phyloP scores from a whole-genome alignment of 176 grass and related monocot species.

The Phyllostachys edulis region DNA sequence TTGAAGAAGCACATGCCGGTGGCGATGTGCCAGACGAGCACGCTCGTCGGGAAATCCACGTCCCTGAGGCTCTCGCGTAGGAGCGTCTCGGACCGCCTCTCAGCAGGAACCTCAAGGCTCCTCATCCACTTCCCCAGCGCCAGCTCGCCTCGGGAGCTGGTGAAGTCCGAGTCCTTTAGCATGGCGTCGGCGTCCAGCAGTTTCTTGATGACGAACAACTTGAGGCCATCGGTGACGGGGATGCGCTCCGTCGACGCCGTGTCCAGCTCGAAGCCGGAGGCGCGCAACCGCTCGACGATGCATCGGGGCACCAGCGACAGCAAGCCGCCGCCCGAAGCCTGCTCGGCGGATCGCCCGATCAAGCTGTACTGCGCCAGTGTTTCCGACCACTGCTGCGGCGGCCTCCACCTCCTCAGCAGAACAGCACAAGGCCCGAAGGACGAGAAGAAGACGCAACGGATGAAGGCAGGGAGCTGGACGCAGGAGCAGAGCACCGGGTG shows the following conservation, averaged over 20 bases:
- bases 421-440: neutral
- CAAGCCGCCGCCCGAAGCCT: neutral
- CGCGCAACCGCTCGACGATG: neutral
- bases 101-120: neutral
- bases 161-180: conserved; percentile 6
- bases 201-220: conserved; percentile 7
- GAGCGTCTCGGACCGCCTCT: neutral
- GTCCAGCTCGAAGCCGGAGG: neutral
- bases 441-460: neutral
- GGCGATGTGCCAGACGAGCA: conserved; percentile 29
- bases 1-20: conserved; percentile 15
- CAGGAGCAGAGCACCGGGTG: conserved; percentile 24
- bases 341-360: neutral
- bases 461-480: neutral
- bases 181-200: conserved; percentile 16
- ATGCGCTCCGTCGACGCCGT: neutral
- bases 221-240: neutral
- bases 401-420: conserved; percentile 3
- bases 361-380: conserved; percentile 20
- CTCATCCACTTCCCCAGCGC: conserved; percentile 3
- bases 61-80: conserved; percentile 15
- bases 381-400: conserved; percentile 9
- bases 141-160: conserved; percentile 1
- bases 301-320: conserved; percentile 5
- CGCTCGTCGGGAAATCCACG: conserved; percentile 17